Evolutionary conservation across 2,329 filamentous ascomycete species (phyloP).

Genomic region (Fusarium luffae): DNA sequence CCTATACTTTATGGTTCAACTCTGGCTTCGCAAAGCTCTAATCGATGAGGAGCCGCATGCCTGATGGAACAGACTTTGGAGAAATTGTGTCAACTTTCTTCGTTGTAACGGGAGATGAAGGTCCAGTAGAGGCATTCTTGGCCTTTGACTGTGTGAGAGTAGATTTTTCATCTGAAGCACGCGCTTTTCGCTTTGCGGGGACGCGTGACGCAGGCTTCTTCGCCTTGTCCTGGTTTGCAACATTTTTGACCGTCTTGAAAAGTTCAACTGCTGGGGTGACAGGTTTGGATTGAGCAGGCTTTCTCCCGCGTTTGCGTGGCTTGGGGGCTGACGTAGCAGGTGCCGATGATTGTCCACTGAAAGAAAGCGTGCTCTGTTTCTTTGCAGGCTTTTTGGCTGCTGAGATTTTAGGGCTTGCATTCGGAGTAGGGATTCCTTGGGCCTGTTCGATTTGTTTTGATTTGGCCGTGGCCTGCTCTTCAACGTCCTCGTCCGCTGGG

Average conservation of each 20-base stretch:
- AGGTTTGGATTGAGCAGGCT: conserved; percentile 50
- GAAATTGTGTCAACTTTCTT: conserved; percentile 54
- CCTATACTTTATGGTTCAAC: conserved; percentile 4
- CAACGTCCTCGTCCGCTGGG: conserved; percentile 31
- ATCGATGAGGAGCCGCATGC: conserved; percentile 55
- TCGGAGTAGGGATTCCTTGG: conserved; percentile 67
- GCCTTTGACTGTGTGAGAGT: conserved; percentile 28
- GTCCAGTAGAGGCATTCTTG: conserved; percentile 8
- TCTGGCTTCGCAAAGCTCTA: conserved; percentile 5
- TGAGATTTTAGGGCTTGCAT: conserved; percentile 64
- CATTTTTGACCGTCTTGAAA: conserved; percentile 42
- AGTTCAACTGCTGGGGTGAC: conserved; percentile 43
- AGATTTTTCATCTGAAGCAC: conserved; percentile 14
- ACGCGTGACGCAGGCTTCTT: conserved; percentile 30
- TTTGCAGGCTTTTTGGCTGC: conserved; percentile 54
- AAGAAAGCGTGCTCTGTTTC: conserved; percentile 65
- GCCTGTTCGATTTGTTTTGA: conserved; percentile 56
- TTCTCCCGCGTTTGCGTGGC: conserved; percentile 50
- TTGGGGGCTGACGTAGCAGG: conserved; percentile 42
- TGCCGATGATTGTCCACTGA: conserved; percentile 47
- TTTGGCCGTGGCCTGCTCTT: conserved; percentile 48
- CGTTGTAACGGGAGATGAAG: conserved; percentile 37
- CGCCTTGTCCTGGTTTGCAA: conserved; percentile 23
- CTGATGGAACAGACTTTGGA: conserved; percentile 55
- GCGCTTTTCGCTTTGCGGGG: conserved; percentile 6